A percentile compares a stretch with the other conserved stretches of the same genome.
phyloP scores from a whole-genome alignment of 169 alveolate species.

The Perkinsus olseni region DNA sequence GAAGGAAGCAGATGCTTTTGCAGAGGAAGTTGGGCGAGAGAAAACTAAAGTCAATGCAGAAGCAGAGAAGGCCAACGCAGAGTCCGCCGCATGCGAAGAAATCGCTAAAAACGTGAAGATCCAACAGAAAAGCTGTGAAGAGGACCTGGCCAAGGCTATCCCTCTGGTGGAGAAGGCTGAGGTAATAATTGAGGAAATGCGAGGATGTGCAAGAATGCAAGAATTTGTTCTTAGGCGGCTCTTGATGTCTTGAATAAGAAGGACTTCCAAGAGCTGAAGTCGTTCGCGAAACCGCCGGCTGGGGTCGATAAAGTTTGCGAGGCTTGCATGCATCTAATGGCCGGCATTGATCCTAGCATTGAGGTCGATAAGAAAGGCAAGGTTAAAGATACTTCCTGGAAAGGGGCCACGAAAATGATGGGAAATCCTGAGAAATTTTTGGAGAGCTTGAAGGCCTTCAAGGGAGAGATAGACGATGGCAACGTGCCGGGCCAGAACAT shows the following conservation, averaged over 20 bases:
- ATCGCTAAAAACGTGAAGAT: constrained; percentile 75
- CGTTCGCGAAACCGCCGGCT: constrained; percentile 87
- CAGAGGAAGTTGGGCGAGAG: constrained; percentile 82
- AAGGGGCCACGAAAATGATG: constrained; percentile 88
- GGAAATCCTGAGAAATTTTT: constrained; percentile 82
- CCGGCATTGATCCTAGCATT: constrained; percentile 69
- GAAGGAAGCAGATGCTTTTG: constrained; percentile 83
- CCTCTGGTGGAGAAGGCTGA: constrained; percentile 85
- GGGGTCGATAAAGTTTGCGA: constrained; percentile 83
- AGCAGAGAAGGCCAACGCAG: constrained; percentile 75
- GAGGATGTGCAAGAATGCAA: constrained; percentile 3
- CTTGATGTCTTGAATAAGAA: constrained; percentile 79
- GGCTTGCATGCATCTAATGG: constrained; percentile 82
- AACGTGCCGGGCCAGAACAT: constrained; percentile 79
- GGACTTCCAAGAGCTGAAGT: constrained; percentile 83
- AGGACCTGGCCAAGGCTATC: constrained; percentile 75
- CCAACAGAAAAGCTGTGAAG: constrained; percentile 73
- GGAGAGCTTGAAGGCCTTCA: constrained; percentile 70
- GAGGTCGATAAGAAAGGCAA: constrained; percentile 83
- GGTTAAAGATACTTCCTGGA: constrained; percentile 81
- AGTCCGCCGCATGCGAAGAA: constrained; percentile 79
- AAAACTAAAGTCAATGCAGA: constrained; percentile 80
- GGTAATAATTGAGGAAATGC: constrained; percentile 4
- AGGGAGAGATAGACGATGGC: constrained; percentile 73
- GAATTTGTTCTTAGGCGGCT: constrained; percentile 57